Base-by-base conservation (phyloP, 148 eudicot species). In the Camellia sinensis region DNA sequence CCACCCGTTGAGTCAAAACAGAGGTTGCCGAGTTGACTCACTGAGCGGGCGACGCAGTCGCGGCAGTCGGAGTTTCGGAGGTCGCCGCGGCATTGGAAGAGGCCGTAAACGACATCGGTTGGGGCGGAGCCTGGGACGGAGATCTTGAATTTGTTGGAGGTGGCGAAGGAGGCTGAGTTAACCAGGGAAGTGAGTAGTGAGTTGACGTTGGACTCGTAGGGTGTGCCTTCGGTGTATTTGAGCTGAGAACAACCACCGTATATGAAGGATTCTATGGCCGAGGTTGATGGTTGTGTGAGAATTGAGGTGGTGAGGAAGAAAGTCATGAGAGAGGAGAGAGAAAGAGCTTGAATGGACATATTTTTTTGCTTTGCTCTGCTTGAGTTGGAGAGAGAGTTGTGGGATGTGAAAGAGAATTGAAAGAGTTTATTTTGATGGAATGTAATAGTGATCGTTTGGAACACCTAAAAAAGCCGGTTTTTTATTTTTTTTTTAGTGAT, bases 61-160 rank as follows among this genome's bases (percentile, higher is more conserved):
- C 67, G 67, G 86, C 92, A 89, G 82, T 81, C 83, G 12, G 73
- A n/a, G 73, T 12, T 59, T n/a, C 48, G 22, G 62, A 84, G 66
- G 82, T 87, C 92, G 2, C 85, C 82, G 54, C 90, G 81, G 85
- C 92, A 89, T 44, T 89, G 92, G 85, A 72, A 87, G 63, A 87
- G 79, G 22, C 90, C 90, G 71, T 82, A 81, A 22, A 86, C 78
- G 70, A 75, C 56, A 82, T 79, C 87, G 72, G 3, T 15, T 3
- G 74, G 6, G 66, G 19, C 44, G 14, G 88, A 67, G 50, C 81
- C 85, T 2, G 86, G 83, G 79, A 84, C 71, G 10, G 84, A 81
- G 67, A 81, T 67, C 65, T 85, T 86, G 86, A 82, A 83, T 45
- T 80, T 86, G 79, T 84, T 84, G 89, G 40, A 87, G 83, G 21